Base-by-base conservation (phyloP, 805 yeast species). In the Candida taoyuanica region DNA sequence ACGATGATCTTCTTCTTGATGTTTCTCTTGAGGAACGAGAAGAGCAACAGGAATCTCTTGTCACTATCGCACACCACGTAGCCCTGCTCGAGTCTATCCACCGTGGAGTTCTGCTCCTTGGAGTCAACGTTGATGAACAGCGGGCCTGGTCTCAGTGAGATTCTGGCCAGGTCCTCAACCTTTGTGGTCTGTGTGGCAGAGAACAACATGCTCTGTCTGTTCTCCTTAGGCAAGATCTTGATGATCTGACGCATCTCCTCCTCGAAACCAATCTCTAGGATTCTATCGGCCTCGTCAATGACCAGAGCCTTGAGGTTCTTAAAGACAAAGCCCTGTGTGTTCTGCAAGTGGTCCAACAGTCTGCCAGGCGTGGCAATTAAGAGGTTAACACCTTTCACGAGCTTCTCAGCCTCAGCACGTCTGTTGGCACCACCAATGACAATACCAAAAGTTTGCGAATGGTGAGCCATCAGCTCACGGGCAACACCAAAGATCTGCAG, bases 131-230 rank as follows among this genome's bases (percentile, higher is more conserved):
- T 93, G 48, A 93, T 93, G 64, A 89, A 94, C 29, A 78, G 63
- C 11, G 98, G 98, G 31, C 97, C 97, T 36, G 89, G 81, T 60
- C 95, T 80, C 55, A 94, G 71, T 3, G 98, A 91, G 37, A 93
- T 91, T 64, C 99, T 78, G 13, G 99, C 98, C 57, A 93, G 72
- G 67, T 93, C 98, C 63, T 93, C 98, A 48, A 93, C 98, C 66
- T 94, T 93, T 29, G 98, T 93, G 21, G 98, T 93, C 64, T 93
- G 98, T 1, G 99, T 93, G 33, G 99, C 99, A n/a, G 98, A 91
- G 60, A 93, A 93, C 47, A 93, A 68, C 98, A 93, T 91, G 29
- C 95, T 74, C 64, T 93, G 98, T 65, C 98, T 82, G 49, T 83
- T 89, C 50, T 87, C 91, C 44, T 78, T 83, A 31, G 98, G 98